Evolutionary conservation across 148 eudicot genomes (phyloP).

Genomic region (Oxyria digyna): DNA sequence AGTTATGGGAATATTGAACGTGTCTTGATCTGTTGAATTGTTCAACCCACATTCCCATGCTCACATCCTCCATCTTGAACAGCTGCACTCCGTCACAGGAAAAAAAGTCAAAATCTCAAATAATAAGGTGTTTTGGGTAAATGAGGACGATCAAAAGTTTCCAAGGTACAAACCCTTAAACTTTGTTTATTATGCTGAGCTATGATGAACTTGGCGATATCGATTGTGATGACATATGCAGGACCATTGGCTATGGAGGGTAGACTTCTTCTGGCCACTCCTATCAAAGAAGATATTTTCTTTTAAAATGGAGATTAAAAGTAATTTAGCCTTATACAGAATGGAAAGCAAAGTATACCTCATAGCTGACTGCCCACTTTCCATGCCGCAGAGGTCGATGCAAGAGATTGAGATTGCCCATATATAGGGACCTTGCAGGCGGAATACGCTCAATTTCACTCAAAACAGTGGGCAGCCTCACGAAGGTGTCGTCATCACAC

Average conservation of each 20-base stretch:
- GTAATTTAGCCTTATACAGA: neutral
- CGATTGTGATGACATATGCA: conserved; percentile 65
- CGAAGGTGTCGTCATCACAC: conserved; percentile 89
- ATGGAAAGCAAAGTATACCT: conserved; percentile 29
- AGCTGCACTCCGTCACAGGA: too few relatives aligned
- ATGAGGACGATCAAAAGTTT: neutral
- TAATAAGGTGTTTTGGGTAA: neutral
- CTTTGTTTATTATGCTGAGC: conserved; percentile 43
- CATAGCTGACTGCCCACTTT: conserved; percentile 92
- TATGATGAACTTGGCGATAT: conserved; percentile 54
- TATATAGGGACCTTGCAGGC: conserved; percentile 51
- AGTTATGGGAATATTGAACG: conserved; percentile 77
- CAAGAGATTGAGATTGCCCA: conserved; percentile 86
- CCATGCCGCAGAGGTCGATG: conserved; percentile 90
- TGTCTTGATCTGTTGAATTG: conserved; percentile 60
- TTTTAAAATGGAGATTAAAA: conserved; percentile 1
- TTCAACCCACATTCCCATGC: conserved; percentile 99
- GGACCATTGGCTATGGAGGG: conserved; percentile 99
- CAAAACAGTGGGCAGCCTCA: conserved; percentile 62
- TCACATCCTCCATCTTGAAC: conserved; percentile 99
- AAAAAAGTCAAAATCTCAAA: neutral
- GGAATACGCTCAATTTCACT: conserved; percentile 55
- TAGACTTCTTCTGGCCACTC: conserved; percentile 90
- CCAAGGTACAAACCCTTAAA: conserved; percentile 51
- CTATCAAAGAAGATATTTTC: conserved; percentile 26